Conservation (phyloP, 345 rosid species). For the Populus euphratica region DNA sequence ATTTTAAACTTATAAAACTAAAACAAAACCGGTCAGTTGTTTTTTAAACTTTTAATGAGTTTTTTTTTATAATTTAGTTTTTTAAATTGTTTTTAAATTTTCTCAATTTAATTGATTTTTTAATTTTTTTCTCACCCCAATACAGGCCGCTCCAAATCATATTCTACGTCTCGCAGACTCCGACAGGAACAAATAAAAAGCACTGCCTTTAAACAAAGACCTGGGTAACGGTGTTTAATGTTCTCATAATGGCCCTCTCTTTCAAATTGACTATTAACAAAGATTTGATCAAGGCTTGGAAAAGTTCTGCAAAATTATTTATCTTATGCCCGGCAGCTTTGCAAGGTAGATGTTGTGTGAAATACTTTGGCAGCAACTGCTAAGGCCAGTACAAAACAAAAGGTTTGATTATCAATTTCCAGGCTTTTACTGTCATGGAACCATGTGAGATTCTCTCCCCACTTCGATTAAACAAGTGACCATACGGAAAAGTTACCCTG, state of each 20-base stretch:
- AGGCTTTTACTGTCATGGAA: slow-evolving; percentile 19
- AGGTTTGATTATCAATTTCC: not conserved
- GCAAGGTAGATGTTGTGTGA: not conserved
- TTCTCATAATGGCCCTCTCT: not conserved
- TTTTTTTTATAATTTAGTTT: too few relatives aligned
- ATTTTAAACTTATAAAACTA: too few relatives aligned
- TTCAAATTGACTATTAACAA: not conserved
- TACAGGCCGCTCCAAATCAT: not conserved
- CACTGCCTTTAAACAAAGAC: not conserved
- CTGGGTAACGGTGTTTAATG: slow-evolving; percentile 9
- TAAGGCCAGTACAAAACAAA: not conserved
- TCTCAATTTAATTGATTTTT: too few relatives aligned
- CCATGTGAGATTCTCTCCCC: slow-evolving; percentile 16
- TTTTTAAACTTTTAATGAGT: too few relatives aligned
- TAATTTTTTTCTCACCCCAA: too few relatives aligned
- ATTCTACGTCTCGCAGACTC: not conserved
- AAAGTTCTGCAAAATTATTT: not conserved
- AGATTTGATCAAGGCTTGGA: not conserved
- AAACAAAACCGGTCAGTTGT: too few relatives aligned
- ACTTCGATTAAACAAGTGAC: not conserved
- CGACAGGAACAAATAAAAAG: not conserved
- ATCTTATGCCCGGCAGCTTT: not conserved
- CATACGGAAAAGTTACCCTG: not conserved
- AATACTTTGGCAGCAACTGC: not conserved
- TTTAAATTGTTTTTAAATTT: too few relatives aligned